Evolutionary conservation across 768 basidiomycete species (phyloP), one percentile per base, ranked within the genome.

Genomic region (Rhizopogon sp.): DNA sequence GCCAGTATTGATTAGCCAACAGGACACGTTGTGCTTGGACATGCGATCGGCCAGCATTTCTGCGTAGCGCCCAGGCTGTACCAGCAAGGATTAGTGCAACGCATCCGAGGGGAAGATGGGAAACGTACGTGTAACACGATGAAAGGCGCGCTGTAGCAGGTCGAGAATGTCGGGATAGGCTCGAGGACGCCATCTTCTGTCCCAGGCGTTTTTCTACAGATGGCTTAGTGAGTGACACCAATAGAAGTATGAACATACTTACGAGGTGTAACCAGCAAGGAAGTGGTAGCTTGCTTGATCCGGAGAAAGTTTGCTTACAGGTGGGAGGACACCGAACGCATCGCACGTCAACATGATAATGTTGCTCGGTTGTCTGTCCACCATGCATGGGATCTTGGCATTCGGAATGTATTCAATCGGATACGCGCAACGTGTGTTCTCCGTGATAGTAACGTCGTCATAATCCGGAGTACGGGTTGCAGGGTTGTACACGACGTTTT

Each of bases 1-100:
- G 58, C 91, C 96, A 3, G 96, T 99, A 87, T 99, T 98, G 83
- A 99, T 90, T 67, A 98, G 80, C 93, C 93, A 99, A 79, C 95
- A 97, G 72, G 93, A 74, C 63, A 94, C 93, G 53, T 90, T 81
- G 76, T 90, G 79, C 72, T 85, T 82, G 55, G 85, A 74, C 95
- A 99, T 98, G 64, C 90, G 85, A 61, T 92, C 87, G 0, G 96
- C 93, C 62, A 99, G 80, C 97, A 99, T 99, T 72, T 88, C 81
- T 41, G 97, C 96, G 72, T 99, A 99, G 58, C 94, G 88, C 37
- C 90, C 83, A 43, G 94, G 94, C 85, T 87, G 61, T 37, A n/a
- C 50, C 3, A 39, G 31, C 13, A 47, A 42, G 49, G 2, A 37
- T 66, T 56, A 57, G 44, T 16, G 8, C 9, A 39, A 9, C 6